Conservation (phyloP, 352 stramenopile species). For the Phytophthora pisi region DNA sequence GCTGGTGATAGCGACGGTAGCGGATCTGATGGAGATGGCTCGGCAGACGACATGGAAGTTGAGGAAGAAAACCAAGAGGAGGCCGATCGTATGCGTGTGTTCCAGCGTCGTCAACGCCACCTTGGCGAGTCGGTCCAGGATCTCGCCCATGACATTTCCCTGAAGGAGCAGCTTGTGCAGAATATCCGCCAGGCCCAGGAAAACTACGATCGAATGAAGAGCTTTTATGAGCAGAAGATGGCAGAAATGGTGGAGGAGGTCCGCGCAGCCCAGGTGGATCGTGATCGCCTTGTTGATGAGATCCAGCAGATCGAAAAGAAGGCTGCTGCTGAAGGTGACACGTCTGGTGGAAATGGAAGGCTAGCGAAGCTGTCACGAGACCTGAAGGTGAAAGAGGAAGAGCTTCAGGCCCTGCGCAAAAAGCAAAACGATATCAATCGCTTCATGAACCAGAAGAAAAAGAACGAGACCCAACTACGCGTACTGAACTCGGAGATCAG, state of each 20-base stretch:
- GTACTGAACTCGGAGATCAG: slow-evolving; percentile 82
- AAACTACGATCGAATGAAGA: slow-evolving; percentile 86
- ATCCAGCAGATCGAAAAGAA: slow-evolving; percentile 77
- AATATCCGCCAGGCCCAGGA: slow-evolving; percentile 81
- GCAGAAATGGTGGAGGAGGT: slow-evolving; percentile 82
- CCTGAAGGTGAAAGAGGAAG: slow-evolving; percentile 80
- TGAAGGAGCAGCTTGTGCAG: slow-evolving; percentile 87
- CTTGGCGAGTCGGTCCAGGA: slow-evolving; percentile 83
- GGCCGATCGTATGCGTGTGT: slow-evolving; percentile 79
- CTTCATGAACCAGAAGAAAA: slow-evolving; percentile 86
- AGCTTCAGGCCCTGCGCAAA: slow-evolving; percentile 72
- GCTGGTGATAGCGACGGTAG: slow-evolving; percentile 46
- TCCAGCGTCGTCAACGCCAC: slow-evolving; percentile 79
- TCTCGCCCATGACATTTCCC: slow-evolving; percentile 80
- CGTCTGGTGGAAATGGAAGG: slow-evolving; percentile 51
- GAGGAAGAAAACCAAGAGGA: slow-evolving; percentile 67
- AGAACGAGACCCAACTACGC: slow-evolving; percentile 86
- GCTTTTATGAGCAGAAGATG: slow-evolving; percentile 87
- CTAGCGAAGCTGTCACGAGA: slow-evolving; percentile 75
- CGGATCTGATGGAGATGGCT: slow-evolving; percentile 40
- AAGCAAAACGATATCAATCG: slow-evolving; percentile 86
- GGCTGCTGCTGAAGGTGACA: slow-evolving; percentile 60
- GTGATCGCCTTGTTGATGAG: slow-evolving; percentile 77
- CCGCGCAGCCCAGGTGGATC: slow-evolving; percentile 59
- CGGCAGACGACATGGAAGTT: slow-evolving; percentile 43